phyloP scores from a whole-genome alignment of 805 yeast species.

The Saturnispora sekii region DNA sequence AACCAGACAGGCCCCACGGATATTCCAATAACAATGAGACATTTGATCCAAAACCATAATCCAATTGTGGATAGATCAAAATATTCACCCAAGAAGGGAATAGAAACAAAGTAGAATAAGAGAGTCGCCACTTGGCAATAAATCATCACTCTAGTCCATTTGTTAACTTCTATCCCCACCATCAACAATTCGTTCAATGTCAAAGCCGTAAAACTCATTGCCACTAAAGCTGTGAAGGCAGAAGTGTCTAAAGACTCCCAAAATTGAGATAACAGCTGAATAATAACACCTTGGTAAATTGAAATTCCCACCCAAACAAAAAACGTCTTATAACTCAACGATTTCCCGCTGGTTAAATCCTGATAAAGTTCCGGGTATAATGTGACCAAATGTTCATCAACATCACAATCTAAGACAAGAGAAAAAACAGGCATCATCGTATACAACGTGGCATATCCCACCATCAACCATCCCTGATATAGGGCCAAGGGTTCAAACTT shows the following conservation, averaged over 20 bases:
- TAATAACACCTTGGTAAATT: slow-evolving; percentile 80
- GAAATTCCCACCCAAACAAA: slow-evolving; percentile 87
- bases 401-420: slow-evolving; percentile 82
- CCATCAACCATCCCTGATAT: slow-evolving; percentile 96
- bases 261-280: slow-evolving; percentile 73
- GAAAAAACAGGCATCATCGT: slow-evolving; percentile 99
- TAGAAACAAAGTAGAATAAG: slow-evolving; percentile 53
- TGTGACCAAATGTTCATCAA: slow-evolving; percentile 78
- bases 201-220: slow-evolving; percentile 71
- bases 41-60: slow-evolving; percentile 56
- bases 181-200: slow-evolving; percentile 79
- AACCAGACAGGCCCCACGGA: slow-evolving; percentile 88
- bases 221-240: slow-evolving; percentile 67
- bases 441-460: slow-evolving; percentile 93
- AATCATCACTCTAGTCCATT: slow-evolving; percentile 81
- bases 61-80: slow-evolving; percentile 53
- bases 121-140: slow-evolving; percentile 64
- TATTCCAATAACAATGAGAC: slow-evolving; percentile 49
- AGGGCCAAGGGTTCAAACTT: slow-evolving; percentile 88
- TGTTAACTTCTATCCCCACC: slow-evolving; percentile 88
- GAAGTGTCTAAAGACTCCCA: slow-evolving; percentile 52
- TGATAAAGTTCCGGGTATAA: slow-evolving; percentile 91
- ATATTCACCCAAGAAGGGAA: slow-evolving; percentile 84
- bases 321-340: slow-evolving; percentile 79
- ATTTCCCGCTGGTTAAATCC: slow-evolving; percentile 80